Evolutionary conservation across 2,329 filamentous ascomycete species (phyloP), one percentile per base, ranked within the genome.

Genomic region (Paraphaeosphaeria minitans): DNA sequence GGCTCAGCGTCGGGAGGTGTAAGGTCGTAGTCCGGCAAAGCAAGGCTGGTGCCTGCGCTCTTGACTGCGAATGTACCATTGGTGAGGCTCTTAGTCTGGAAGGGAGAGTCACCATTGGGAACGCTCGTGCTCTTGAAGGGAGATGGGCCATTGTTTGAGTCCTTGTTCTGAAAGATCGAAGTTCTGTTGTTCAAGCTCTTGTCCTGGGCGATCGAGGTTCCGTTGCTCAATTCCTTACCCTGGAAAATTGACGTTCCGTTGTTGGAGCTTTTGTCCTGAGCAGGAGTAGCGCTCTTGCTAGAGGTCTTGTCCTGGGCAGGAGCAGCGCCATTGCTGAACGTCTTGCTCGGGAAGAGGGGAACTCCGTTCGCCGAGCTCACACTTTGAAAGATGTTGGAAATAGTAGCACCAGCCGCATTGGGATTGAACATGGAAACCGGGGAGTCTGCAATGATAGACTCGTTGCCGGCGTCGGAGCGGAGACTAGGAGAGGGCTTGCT

Each of bases 401-500:
- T 27, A 13, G 51, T 12, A 21, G 19, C 13, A 13, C 27, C 35
- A n/a, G 49, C 29, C 13, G n/a, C 37, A 21, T n/a, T 19, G 24
- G 8, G 14, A 14, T 22, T n/a, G 14, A 35, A 14, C 14, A 35
- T 37, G 51, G 51, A 27, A 24, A 27, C 41, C 7, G 69, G 67
- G 6, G 70, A 65, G n/a, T 56, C 60, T 14, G 57, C 59, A 33
- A 69, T 45, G 16, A 66, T 56, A 16, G 69, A 66, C 22, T 64
- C 59, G 42, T 65, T 66, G 31, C 69, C 70, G 16, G 64, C 65
- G 29, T 74, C 70, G 4, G 71, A 72, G 21, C 66, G 31, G 13
- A 71, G 48, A 51, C 70, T 73, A 2, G 73, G 73, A 2, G 72
- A 74, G 4, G 72, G 71, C n/a, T 73, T 65, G n/a, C 62, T 68